Conservation (phyloP, 2,329 filamentous ascomycete genomes). For the Cephalotrichum gorgonifer region DNA sequence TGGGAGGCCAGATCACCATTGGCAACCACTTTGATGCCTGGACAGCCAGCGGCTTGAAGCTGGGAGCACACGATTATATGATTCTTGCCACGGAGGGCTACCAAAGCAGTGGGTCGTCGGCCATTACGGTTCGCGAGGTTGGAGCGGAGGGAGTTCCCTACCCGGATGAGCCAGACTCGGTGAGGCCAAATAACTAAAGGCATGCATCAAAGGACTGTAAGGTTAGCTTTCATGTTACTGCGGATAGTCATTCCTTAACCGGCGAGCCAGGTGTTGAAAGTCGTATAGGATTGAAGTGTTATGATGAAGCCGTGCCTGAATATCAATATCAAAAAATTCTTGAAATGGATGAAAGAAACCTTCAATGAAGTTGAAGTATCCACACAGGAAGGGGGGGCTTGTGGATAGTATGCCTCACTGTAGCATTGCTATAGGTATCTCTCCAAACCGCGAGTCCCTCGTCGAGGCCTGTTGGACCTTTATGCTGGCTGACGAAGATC, state of each 20-base stretch:
- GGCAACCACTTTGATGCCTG: constrained; percentile 43
- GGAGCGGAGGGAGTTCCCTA: not conserved
- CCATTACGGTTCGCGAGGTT: not conserved
- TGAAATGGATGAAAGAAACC: not conserved
- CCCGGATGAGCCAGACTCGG: not conserved
- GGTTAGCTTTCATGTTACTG: not conserved
- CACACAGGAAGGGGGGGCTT: too few relatives aligned
- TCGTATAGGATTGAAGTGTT: not conserved
- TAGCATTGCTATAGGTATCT: too few relatives aligned
- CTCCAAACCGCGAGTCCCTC: too few relatives aligned
- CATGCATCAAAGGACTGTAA: not conserved
- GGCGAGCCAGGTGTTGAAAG: not conserved
- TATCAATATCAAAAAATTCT: not conserved
- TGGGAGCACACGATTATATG: constrained; percentile 41
- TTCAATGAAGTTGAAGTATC: not conserved
- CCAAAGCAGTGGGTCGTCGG: constrained; percentile 29
- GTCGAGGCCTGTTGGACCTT: too few relatives aligned
- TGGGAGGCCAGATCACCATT: constrained; percentile 36
- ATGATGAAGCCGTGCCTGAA: not conserved
- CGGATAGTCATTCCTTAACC: not conserved
- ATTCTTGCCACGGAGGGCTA: constrained; percentile 46
- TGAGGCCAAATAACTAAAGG: not conserved
- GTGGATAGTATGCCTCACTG: too few relatives aligned
- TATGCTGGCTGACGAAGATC: too few relatives aligned
- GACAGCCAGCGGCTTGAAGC: constrained; percentile 31